phyloP scores from a whole-genome alignment of 495 filamentous ascomycete species.

The Penicillium herquei region DNA sequence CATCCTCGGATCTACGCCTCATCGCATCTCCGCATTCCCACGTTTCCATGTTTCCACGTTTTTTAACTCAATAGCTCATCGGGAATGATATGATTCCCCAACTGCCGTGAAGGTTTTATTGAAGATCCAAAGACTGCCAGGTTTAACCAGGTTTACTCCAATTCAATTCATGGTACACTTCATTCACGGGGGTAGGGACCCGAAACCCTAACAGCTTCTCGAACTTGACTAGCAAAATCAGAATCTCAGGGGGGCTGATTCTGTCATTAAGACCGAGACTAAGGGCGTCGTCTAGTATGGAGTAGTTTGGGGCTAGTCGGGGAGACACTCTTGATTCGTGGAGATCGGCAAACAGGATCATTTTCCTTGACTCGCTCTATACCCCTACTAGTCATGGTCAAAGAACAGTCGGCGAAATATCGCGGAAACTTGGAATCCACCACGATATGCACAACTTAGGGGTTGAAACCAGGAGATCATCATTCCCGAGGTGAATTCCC shows the following conservation, averaged over 20 bases:
- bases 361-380: not conserved
- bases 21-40: not conserved
- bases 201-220: not conserved
- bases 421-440: not conserved
- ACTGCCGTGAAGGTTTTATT: not conserved
- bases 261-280: too few relatives aligned
- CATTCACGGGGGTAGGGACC: not conserved
- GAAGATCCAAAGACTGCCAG: not conserved
- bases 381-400: not conserved
- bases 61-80: not conserved
- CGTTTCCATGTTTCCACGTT: not conserved
- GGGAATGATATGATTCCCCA: not conserved
- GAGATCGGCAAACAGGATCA: conserved; percentile 2
- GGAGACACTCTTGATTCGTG: not conserved
- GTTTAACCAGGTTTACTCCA: not conserved
- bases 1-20: not conserved
- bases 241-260: too few relatives aligned
- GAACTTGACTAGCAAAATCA: not conserved
- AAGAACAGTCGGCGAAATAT: not conserved
- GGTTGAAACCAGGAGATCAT: too few relatives aligned
- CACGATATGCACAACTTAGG: too few relatives aligned
- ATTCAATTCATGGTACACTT: too few relatives aligned
- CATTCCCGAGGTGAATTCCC: too few relatives aligned
- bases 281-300: not conserved
- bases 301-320: not conserved